These are phyloP conservation scores for Orbilia blumenaviensis DNA, from an alignment of 2,329 filamentous ascomycete species.

Conservation along the genomic window DNA sequence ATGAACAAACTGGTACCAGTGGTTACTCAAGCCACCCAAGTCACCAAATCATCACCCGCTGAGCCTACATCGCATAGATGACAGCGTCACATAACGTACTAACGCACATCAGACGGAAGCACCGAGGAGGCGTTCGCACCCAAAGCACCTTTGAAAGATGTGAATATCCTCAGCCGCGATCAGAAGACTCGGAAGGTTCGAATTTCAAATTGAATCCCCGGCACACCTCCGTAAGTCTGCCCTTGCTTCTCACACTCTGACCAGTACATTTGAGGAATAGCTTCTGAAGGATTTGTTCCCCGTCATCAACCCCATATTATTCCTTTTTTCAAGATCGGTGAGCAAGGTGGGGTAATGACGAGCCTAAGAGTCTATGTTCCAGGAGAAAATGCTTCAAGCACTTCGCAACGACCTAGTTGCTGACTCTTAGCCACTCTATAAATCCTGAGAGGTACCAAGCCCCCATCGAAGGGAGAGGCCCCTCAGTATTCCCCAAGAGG, in stretches of 20 bases:
- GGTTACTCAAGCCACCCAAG: conserved; percentile 31
- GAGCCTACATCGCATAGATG: conserved; percentile 24
- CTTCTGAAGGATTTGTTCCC: background rate
- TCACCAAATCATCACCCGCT: background rate
- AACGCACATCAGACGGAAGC: conserved; percentile 23
- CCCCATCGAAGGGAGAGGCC: no score
- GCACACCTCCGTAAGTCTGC: background rate
- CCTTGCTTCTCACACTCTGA: background rate
- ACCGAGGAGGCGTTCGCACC: conserved; percentile 1
- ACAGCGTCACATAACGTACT: conserved; percentile 7
- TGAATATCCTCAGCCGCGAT: conserved; percentile 28
- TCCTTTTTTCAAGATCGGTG: conserved; percentile 28
- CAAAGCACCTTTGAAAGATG: background rate
- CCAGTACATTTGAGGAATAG: conserved; percentile 9
- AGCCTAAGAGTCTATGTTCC: background rate
- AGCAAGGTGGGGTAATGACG: conserved; percentile 44
- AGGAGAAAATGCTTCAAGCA: background rate
- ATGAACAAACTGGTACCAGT: conserved; percentile 23
- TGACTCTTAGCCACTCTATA: conserved; percentile 14
- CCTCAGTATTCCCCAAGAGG: background rate
- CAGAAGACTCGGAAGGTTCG: conserved; percentile 4
- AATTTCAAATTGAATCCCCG: conserved; percentile 33
- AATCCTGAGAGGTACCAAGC: no score
- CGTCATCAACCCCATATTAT: background rate
- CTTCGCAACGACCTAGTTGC: background rate